These are phyloP conservation scores for Daldinia vernicosa DNA, from an alignment of 495 filamentous ascomycete species.

Conservation along the genomic window DNA sequence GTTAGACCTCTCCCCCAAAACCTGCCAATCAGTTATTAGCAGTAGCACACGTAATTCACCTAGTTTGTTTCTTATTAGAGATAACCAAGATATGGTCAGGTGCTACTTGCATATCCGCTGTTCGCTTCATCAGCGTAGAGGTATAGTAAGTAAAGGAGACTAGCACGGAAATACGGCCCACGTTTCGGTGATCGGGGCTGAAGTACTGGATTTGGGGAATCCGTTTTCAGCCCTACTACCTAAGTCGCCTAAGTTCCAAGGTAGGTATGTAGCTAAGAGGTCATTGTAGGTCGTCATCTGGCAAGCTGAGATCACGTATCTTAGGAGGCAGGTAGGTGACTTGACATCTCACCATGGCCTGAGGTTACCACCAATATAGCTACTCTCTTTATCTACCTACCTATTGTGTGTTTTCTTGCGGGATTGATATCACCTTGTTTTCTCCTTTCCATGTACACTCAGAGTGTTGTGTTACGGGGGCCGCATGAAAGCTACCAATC, in stretches of 20 bases:
- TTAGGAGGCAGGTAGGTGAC: neutral
- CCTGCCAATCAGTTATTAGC: conserved; percentile 23
- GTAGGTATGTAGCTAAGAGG: neutral
- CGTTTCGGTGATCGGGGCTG: conserved; percentile 40
- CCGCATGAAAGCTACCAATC: conserved; percentile 33
- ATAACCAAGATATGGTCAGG: neutral
- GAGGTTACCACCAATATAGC: neutral
- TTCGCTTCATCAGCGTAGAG: neutral
- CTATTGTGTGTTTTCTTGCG: neutral
- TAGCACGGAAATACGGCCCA: conserved; percentile 10
- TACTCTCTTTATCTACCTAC: conserved; percentile 21
- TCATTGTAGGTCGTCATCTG: conserved; percentile 7
- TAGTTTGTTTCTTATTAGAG: conserved; percentile 4
- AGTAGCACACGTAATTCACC: conserved; percentile 15
- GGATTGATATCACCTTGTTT: neutral
- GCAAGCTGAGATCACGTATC: conserved; percentile 10
- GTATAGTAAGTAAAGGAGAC: neutral
- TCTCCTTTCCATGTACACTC: conserved; percentile 15
- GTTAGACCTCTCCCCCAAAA: neutral
- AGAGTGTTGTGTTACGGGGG: conserved; percentile 14
- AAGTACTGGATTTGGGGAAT: conserved; percentile 6
- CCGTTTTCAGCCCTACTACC: conserved; percentile 26
- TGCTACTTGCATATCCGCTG: neutral
- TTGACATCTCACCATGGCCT: conserved; percentile 2
- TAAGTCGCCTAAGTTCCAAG: neutral